These are phyloP conservation scores for Peronospora destructor DNA, from an alignment of 352 stramenopile genomes.

Conservation along the genomic window DNA sequence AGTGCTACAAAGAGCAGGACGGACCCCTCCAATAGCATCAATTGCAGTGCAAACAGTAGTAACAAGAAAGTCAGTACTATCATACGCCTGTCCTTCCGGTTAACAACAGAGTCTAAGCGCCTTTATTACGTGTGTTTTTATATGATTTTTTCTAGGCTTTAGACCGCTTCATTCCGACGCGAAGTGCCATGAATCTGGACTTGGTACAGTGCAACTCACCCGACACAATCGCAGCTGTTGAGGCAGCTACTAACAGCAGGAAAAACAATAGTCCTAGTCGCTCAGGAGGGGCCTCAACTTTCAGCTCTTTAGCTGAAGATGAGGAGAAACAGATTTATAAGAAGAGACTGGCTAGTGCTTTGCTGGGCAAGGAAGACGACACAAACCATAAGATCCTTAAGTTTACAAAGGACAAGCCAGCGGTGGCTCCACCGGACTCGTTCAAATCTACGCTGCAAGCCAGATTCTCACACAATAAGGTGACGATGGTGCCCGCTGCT, in stretches of 20 bases:
- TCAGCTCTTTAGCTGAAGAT: conserved; percentile 34
- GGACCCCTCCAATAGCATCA: conserved; percentile 8
- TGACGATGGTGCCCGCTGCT: conserved; percentile 52
- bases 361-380: conserved; percentile 69
- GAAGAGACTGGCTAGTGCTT: conserved; percentile 63
- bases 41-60: conserved; percentile 15
- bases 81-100: neutral
- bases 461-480: conserved; percentile 94
- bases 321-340: conserved; percentile 81
- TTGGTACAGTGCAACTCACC: conserved; percentile 65
- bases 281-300: conserved; percentile 6
- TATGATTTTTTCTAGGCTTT: conserved; percentile 28
- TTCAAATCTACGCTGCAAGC: conserved; percentile 93
- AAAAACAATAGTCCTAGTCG: conserved; percentile 23
- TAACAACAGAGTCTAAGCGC: conserved; percentile 8
- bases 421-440: conserved; percentile 84
- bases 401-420: conserved; percentile 96
- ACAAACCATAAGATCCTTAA: conserved; percentile 94
- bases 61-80: conserved; percentile 27
- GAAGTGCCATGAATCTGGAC: conserved; percentile 83
- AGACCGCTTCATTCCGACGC: conserved; percentile 82
- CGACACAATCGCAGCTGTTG: conserved; percentile 40
- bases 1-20: conserved; percentile 37
- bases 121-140: conserved; percentile 8
- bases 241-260: conserved; percentile 23